Conservation (phyloP, 2,329 filamentous ascomycete genomes). For the Fusarium torreyae region DNA sequence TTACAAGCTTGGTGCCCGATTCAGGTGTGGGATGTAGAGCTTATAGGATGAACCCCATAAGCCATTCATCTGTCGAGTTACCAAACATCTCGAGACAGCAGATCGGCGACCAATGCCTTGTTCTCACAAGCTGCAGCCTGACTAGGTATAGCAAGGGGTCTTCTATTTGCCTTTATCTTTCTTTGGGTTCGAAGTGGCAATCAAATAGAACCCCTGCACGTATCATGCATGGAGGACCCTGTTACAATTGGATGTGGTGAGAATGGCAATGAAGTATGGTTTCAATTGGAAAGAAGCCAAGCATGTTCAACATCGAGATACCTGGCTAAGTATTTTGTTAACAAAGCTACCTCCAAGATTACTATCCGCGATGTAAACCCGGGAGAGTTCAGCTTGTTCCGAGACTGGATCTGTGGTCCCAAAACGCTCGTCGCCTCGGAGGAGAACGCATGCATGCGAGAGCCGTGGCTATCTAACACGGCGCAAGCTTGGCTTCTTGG, state of each 20-base stretch:
- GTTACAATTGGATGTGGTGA: neutral
- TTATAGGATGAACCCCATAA: no score
- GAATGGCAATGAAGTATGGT: neutral
- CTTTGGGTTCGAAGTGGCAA: no score
- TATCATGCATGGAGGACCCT: neutral
- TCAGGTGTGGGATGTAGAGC: neutral
- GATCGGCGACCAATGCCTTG: neutral
- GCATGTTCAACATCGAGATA: neutral
- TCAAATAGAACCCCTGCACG: neutral
- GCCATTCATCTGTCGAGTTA: neutral
- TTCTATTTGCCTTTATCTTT: neutral
- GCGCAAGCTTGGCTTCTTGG: neutral
- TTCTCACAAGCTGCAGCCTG: neutral
- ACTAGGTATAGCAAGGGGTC: neutral
- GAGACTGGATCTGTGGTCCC: neutral
- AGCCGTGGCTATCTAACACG: neutral
- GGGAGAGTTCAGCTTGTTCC: neutral
- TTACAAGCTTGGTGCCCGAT: no score
- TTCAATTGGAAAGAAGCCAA: neutral
- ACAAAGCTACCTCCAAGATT: neutral
- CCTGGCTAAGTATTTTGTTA: neutral
- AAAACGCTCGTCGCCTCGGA: neutral
- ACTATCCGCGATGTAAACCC: neutral
- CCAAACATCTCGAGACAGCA: neutral
- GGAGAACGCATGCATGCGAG: neutral